Evolutionary conservation across 192 early-diverging fungal species (phyloP).

Genomic region (Gaertneriomyces sp.): DNA sequence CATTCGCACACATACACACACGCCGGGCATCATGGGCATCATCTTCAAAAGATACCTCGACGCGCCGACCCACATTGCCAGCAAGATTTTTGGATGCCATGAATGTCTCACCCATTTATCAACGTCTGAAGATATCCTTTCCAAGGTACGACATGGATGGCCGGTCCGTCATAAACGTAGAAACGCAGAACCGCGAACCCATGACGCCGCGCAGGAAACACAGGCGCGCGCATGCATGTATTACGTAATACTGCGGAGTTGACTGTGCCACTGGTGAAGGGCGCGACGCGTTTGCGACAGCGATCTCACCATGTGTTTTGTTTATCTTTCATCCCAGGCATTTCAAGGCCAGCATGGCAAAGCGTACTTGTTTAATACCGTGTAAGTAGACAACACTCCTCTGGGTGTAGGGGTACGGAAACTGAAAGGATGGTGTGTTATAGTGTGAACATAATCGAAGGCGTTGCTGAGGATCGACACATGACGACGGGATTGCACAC

Average conservation of each 20-base stretch:
- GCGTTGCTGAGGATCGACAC: conserved; percentile 47
- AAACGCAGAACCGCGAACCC: neutral
- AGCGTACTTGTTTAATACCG: conserved; percentile 64
- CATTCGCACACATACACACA: too few species aligned
- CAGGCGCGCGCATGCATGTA: too few species aligned
- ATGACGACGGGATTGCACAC: conserved; percentile 78
- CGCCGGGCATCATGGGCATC: conserved; percentile 19
- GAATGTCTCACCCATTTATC: conserved; percentile 35
- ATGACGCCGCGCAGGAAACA: too few species aligned
- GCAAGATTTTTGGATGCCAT: conserved; percentile 28
- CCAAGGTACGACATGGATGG: conserved; percentile 12
- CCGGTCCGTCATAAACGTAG: neutral
- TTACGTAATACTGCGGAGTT: neutral
- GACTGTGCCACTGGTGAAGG: too few species aligned
- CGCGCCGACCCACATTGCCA: conserved; percentile 16
- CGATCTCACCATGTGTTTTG: neutral
- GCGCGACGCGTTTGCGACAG: too few species aligned
- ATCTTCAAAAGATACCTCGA: conserved; percentile 33
- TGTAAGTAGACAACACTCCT: conserved; percentile 23
- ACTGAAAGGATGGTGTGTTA: neutral
- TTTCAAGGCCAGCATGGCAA: conserved; percentile 62
- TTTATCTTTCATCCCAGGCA: too few species aligned
- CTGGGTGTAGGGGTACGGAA: neutral
- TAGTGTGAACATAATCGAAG: conserved; percentile 53
- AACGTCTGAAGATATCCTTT: conserved; percentile 27